phyloP scores from a whole-genome alignment of 2,329 filamentous ascomycete genomes.

The Penicillium sp. region DNA sequence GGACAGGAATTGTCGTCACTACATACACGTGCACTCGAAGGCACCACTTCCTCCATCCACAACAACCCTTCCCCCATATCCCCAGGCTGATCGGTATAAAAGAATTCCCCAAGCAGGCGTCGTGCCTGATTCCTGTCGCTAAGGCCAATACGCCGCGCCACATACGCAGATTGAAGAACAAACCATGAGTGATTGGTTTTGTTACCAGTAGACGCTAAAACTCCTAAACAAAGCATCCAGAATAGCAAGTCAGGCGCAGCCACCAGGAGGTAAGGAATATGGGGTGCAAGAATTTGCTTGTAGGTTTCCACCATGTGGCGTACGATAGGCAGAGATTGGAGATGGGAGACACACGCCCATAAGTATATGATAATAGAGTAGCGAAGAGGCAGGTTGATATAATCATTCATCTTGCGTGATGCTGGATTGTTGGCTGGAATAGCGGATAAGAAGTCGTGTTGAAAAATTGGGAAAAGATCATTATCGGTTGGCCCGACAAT shows the following conservation, averaged over 20 bases:
- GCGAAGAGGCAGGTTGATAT: neutral
- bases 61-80: neutral
- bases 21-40: neutral
- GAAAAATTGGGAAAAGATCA: neutral
- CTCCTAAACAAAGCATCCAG: neutral
- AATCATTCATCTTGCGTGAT: neutral
- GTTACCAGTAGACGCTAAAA: neutral
- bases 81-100: neutral
- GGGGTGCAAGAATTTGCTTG: neutral
- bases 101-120: neutral
- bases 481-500: neutral
- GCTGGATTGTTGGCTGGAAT: neutral
- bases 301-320: slow-evolving; percentile 1
- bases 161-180: neutral
- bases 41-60: neutral
- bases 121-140: neutral
- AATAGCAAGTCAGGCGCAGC: slow-evolving; percentile 1
- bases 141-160: neutral
- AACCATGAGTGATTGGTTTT: neutral
- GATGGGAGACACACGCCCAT: neutral
- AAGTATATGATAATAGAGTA: neutral
- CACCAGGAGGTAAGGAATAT: neutral
- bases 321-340: slow-evolving; percentile 1
- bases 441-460: neutral
- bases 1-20: neutral